A percentile compares a stretch with the other conserved stretches of the same genome.
phyloP scores from a whole-genome alignment of 2,329 filamentous ascomycete species.

The Paracamarosporium sp. region DNA sequence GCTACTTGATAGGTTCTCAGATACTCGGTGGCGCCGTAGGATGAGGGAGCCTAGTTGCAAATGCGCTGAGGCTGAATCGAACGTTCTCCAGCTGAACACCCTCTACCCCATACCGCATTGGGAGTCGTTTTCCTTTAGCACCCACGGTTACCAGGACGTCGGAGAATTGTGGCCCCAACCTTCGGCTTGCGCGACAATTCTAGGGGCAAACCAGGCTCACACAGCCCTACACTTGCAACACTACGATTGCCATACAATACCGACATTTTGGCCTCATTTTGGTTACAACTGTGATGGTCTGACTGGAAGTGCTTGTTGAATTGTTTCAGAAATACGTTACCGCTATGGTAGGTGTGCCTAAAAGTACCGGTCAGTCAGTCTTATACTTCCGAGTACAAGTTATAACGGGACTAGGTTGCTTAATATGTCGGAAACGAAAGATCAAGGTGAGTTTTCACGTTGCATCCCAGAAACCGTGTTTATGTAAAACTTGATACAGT shows the following conservation, averaged over 20 bases:
- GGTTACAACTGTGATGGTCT: not conserved
- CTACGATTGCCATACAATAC: not conserved
- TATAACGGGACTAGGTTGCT: constrained; percentile 20
- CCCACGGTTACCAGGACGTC: not conserved
- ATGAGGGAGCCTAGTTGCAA: not conserved
- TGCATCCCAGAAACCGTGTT: not conserved
- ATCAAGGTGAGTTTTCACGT: constrained; percentile 29
- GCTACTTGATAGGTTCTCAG: too few relatives aligned
- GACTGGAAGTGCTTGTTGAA: not conserved
- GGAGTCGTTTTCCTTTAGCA: not conserved
- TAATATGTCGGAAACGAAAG: constrained; percentile 40
- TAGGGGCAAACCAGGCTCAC: not conserved
- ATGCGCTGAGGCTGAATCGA: not conserved
- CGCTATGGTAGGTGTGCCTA: constrained; percentile 42
- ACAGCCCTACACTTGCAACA: not conserved
- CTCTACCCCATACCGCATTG: not conserved
- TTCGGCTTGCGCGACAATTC: not conserved
- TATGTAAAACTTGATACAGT: constrained; percentile 17
- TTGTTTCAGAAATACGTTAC: not conserved
- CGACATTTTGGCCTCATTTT: not conserved
- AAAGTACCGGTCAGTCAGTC: constrained; percentile 30
- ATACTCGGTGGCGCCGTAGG: too few relatives aligned
- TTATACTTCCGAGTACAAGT: not conserved
- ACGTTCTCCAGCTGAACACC: not conserved
- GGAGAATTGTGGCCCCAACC: not conserved